Evolutionary conservation across 495 filamentous ascomycete genomes (phyloP), one percentile per base, ranked within the genome.

Genomic region (Podospora pseudocomata): DNA sequence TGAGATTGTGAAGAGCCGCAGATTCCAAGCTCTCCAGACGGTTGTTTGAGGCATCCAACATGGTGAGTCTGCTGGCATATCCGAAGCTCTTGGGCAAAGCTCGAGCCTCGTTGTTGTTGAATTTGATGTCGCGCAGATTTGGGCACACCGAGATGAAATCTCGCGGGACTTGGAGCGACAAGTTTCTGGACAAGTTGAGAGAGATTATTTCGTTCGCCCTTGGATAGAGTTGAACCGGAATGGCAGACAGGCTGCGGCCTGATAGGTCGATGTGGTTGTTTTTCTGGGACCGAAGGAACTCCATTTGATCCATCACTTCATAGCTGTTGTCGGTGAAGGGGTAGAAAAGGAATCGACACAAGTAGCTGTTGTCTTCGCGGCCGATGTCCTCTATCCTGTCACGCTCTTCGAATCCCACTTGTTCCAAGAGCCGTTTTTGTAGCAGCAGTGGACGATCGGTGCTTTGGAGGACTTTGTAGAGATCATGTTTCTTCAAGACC

Each of bases 291-390:
- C 91, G 92, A 70, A 81, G 85, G 59, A 96, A 89, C 5, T 90
- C 92, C 13, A 93, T 87, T 61, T 98, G 94, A 67, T 90, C 79
- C 3, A 80, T 77, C 32, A 73, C 75, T 32, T 82, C 80, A 76
- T 91, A 93, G n/a, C 92, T 91, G 76, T 88, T 92, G 72, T 96
- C 88, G 68, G 92, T 90, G 13, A 90, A 90, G 11, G 94, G 92
- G 62, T 97, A 82, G 76, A 98, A 99, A 27, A 93, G 91, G 79
- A 98, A 98, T 7, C 95, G 92, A 73, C 94, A 94, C 6, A 99
- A 84, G 71, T 98, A 98, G 73, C 93, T 94, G 77, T 97, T 96
- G 78, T 99, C 95, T 76, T 99, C 95, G 58, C 95, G 88, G n/a
- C 95, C 95, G 64, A 99, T 88, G 67, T 97, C 95, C 73, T 97